Conservation (phyloP, 73 alveolate genomes). For the Stentor roeselii region DNA sequence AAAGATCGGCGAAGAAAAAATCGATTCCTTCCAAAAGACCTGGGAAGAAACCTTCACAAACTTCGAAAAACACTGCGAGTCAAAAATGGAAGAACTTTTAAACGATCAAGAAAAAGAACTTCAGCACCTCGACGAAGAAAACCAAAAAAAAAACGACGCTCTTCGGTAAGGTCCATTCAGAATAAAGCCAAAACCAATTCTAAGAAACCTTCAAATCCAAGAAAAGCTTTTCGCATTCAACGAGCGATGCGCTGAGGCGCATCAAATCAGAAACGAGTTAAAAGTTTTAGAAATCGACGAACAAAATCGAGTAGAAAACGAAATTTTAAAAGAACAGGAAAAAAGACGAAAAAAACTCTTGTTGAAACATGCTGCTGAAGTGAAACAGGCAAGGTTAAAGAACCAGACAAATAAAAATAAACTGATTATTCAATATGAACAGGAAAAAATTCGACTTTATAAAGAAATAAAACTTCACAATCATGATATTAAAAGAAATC, state of each 20-base stretch:
- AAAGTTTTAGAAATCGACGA: conserved; percentile 69
- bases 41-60: conserved; percentile 74
- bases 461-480: conserved; percentile 84
- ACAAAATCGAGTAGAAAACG: conserved; percentile 76
- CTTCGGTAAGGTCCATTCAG: conserved; percentile 31
- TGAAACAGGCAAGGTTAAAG: conserved; percentile 58
- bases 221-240: conserved; percentile 86
- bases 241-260: conserved; percentile 92
- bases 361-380: conserved; percentile 54
- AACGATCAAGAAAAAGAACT: conserved; percentile 60
- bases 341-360: conserved; percentile 65
- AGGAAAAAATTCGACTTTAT: conserved; percentile 60
- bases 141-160: conserved; percentile 69
- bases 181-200: conserved; percentile 73
- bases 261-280: conserved; percentile 81
- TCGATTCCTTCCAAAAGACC: conserved; percentile 64
- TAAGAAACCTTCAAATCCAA: conserved; percentile 69
- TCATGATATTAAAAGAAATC: conserved; percentile 77
- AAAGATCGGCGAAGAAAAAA: conserved; percentile 83
- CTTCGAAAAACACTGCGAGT: conserved; percentile 57
- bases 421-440: conserved; percentile 69
- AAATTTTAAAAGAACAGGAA: conserved; percentile 66
- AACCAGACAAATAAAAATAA: conserved; percentile 72
- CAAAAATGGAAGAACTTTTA: conserved; percentile 68
- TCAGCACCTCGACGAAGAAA: conserved; percentile 62